phyloP scores from a whole-genome alignment of 2,329 filamentous ascomycete species.

The Colletotrichum lupini region DNA sequence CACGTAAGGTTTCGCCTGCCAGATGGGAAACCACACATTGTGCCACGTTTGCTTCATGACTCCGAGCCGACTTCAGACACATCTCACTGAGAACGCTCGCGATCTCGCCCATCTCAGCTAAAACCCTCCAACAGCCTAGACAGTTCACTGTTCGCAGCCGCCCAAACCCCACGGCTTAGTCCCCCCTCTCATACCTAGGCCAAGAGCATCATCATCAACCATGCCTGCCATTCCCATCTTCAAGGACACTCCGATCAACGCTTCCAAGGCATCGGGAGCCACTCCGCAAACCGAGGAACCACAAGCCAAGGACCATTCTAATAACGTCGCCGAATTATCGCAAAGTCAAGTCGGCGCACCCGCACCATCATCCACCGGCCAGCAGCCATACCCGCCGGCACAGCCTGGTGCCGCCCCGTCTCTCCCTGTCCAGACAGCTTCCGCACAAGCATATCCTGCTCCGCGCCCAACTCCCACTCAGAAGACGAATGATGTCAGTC shows the following conservation, averaged over 20 bases:
- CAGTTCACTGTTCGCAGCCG: not conserved
- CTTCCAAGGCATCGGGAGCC: constrained; percentile 61
- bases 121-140: not conserved
- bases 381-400: constrained; percentile 52
- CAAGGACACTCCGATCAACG: constrained; percentile 68
- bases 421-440: constrained; percentile 56
- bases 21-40: constrained; percentile 30
- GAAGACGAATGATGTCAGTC: constrained; percentile 46
- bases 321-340: constrained; percentile 27
- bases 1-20: constrained; percentile 33
- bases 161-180: constrained; percentile 5
- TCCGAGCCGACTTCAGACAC: constrained; percentile 27
- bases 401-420: constrained; percentile 59
- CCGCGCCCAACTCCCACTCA: constrained; percentile 57
- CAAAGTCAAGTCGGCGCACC: constrained; percentile 38
- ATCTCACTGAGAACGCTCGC: not conserved
- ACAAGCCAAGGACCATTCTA: constrained; percentile 4
- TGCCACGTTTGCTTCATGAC: constrained; percentile 36
- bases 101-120: not conserved
- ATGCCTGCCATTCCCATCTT: constrained; percentile 73
- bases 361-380: constrained; percentile 37
- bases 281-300: constrained; percentile 56
- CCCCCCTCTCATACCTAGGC: constrained; percentile 19
- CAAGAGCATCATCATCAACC: constrained; percentile 10
- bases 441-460: constrained; percentile 46